phyloP scores from a whole-genome alignment of 306 rosid genomes.

The Macrotyloma uniflorum region DNA sequence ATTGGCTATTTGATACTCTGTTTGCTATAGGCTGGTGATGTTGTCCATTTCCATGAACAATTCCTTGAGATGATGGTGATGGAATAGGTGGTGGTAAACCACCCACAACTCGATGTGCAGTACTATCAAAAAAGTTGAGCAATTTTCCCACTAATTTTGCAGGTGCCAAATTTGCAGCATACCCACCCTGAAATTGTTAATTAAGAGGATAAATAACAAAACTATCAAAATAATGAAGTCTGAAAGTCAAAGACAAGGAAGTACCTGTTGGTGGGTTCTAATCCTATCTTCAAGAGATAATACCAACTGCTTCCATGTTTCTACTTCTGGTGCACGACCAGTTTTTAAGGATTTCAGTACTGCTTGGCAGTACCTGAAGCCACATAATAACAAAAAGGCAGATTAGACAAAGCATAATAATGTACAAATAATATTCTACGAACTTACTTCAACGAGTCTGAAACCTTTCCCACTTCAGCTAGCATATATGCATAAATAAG shows the following conservation, averaged over 20 bases:
- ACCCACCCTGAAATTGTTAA: slow-evolving; percentile 75
- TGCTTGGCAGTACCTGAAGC: slow-evolving; percentile 83
- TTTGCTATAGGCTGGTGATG: slow-evolving; percentile 51
- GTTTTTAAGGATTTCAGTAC: slow-evolving; percentile 76
- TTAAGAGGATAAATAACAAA: slow-evolving; percentile 11
- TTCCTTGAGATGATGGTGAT: slow-evolving; percentile 57
- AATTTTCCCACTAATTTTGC: slow-evolving; percentile 84
- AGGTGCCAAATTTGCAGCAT: slow-evolving; percentile 77
- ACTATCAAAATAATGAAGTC: slow-evolving; percentile 22
- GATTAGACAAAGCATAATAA: slow-evolving; percentile 12
- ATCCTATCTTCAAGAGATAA: slow-evolving; percentile 91
- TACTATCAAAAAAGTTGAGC: slow-evolving; percentile 86
- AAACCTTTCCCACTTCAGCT: slow-evolving; percentile 91
- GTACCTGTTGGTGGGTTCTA: slow-evolving; percentile 85
- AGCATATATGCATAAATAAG: slow-evolving; percentile 90
- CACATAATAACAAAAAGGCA: slow-evolving; percentile 27
- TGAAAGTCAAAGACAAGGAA: slow-evolving; percentile 13
- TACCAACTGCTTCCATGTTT: slow-evolving; percentile 79
- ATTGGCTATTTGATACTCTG: slow-evolving; percentile 76
- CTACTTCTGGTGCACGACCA: slow-evolving; percentile 86
- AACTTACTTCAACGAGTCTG: slow-evolving; percentile 91
- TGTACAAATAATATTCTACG: slow-evolving; percentile 31
- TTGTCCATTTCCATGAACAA: slow-evolving; percentile 57
- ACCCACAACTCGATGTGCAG: slow-evolving; percentile 95
- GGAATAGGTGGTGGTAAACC: slow-evolving; percentile 91